These are phyloP conservation scores for Fusarium nisikadoi DNA, from an alignment of 2,329 filamentous ascomycete genomes.

Conservation along the genomic window DNA sequence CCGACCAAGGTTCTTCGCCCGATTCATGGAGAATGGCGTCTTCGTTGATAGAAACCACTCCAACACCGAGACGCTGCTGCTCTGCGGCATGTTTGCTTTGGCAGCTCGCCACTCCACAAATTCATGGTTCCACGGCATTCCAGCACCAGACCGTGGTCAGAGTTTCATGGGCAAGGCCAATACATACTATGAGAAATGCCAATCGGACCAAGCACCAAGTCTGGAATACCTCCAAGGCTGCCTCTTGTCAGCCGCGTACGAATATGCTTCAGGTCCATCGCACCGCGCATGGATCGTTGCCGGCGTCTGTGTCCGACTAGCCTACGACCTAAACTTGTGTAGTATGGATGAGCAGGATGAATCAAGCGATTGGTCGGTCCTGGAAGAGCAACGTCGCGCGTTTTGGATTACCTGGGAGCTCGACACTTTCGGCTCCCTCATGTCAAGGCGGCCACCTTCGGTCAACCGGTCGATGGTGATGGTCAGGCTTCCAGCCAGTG, in stretches of 20 bases:
- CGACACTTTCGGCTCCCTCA: background rate
- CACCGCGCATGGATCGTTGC: background rate
- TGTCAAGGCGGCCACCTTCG: background rate
- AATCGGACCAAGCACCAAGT: background rate
- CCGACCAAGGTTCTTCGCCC: background rate
- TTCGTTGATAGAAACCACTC: background rate
- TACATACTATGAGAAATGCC: background rate
- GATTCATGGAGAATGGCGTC: background rate
- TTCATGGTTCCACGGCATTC: background rate
- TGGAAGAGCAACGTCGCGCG: background rate
- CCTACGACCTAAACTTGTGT: background rate
- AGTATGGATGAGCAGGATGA: background rate
- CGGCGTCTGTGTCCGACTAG: background rate
- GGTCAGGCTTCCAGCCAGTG: background rate
- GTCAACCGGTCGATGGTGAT: background rate
- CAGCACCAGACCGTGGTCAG: background rate
- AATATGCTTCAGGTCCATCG: background rate
- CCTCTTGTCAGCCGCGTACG: background rate
- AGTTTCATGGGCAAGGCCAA: background rate
- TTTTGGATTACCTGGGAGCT: background rate
- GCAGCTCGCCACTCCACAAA: accelerated
- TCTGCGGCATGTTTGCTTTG: background rate
- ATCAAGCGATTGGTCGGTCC: background rate
- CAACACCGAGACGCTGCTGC: background rate
- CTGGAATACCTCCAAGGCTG: background rate